A percentile compares a stretch with the other conserved stretches of the same genome.
Evolutionary conservation across 2,329 filamentous ascomycete species (phyloP).

Genomic region (Hypoxylon sp.): DNA sequence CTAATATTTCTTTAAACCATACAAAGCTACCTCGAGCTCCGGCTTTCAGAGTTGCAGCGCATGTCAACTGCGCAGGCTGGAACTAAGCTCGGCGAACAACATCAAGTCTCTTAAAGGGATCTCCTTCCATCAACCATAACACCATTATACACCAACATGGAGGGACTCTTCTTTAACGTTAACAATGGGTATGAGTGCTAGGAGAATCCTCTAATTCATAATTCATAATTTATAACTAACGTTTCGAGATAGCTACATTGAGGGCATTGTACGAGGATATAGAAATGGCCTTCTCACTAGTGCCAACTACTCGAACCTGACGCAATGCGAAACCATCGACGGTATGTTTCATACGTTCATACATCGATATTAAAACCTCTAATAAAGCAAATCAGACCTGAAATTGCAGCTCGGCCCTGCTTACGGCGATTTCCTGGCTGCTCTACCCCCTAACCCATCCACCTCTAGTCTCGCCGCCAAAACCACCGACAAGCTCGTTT

Average conservation of each 20-base stretch:
- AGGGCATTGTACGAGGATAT: constrained; percentile 97
- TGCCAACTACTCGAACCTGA: constrained; percentile 94
- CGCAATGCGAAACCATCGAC: constrained; percentile 97
- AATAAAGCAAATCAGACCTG: constrained; percentile 74
- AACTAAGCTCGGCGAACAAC: constrained; percentile 26
- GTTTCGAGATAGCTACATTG: constrained; percentile 80
- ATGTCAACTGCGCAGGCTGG: constrained; percentile 34
- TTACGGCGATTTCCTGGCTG: constrained; percentile 96
- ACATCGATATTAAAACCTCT: constrained; percentile 25
- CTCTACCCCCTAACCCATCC: constrained; percentile 94
- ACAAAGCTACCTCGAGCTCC: constrained; percentile 31
- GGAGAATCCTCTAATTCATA: not conserved
- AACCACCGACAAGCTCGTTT: constrained; percentile 97
- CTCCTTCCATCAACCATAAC: constrained; percentile 38
- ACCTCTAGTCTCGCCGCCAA: constrained; percentile 95
- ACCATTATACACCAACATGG: constrained; percentile 71
- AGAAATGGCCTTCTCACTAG: constrained; percentile 91
- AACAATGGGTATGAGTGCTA: constrained; percentile 80
- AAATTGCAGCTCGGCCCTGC: constrained; percentile 97
- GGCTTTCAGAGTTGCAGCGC: constrained; percentile 38
- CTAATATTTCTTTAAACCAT: constrained; percentile 21
- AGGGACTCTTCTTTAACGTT: constrained; percentile 94
- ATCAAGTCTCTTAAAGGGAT: constrained; percentile 41
- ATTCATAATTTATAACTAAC: constrained; percentile 37
- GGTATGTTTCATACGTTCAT: constrained; percentile 67